Percentiles rank a stretch among this genome's conserved stretches.
Conservation (phyloP, 352 stramenopile species). For the Vaucheria bursata region DNA sequence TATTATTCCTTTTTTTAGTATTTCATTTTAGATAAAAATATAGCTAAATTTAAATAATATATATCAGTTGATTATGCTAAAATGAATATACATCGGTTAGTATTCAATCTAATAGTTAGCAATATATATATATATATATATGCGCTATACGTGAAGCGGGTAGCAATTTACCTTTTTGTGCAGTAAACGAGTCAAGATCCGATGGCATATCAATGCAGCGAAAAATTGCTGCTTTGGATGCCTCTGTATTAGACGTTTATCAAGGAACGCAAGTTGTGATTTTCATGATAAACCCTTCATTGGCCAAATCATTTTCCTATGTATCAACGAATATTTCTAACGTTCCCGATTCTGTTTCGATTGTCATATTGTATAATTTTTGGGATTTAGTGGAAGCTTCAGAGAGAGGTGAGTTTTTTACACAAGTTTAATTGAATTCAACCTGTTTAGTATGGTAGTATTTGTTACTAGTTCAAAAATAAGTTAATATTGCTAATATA, state of each 20-base stretch:
- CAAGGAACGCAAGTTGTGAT: slow-evolving; percentile 60
- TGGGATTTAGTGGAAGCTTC: slow-evolving; percentile 26
- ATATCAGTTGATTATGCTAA: no score
- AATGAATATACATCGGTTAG: no score
- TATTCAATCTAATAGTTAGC: no score
- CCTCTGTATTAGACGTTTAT: slow-evolving; percentile 73
- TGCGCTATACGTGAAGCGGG: no score
- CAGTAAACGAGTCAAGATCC: no score
- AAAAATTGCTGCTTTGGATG: slow-evolving; percentile 63
- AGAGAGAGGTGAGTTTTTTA: neutral
- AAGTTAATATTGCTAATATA: neutral
- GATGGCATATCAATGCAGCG: no score
- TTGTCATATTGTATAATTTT: slow-evolving; percentile 32
- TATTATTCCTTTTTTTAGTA: no score
- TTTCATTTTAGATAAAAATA: no score
- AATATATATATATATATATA: no score
- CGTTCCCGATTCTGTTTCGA: neutral
- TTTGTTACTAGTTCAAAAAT: neutral
- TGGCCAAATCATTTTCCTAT: slow-evolving; percentile 11
- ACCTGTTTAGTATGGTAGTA: neutral
- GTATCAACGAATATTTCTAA: slow-evolving; percentile 9
- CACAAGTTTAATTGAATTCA: neutral
- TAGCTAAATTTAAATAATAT: no score
- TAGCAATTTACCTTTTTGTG: no score
- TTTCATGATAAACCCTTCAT: slow-evolving; percentile 70